Base-by-base conservation (phyloP, 2,329 filamentous ascomycete species). In the Rutstroemia sydowiana region DNA sequence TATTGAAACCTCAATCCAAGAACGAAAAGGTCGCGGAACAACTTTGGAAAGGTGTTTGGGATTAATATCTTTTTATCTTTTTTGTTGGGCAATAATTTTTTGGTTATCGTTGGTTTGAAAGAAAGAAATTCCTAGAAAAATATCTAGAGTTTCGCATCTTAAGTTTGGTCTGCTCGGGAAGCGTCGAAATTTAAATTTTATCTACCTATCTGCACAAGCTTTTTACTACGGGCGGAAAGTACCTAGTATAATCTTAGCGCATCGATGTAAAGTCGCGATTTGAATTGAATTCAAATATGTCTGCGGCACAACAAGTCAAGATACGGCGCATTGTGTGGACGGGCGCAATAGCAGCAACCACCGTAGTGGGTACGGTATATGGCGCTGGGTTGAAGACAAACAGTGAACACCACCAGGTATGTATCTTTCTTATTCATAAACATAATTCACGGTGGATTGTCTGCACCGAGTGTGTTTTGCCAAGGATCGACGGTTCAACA, bases 371-470 rank as follows among this genome's bases (percentile, higher is more conserved):
- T 47, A 73, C 78, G 5, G 71, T 77, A 55, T 83, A 81, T 59
- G 81, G 81, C 21, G 81, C 81, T 18, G 73, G 74, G 6, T 57
- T 84, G 54, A 82, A 82, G 63, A 75, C 71, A 3, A 66, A 73
- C 30, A 69, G 73, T 56, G 75, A 82, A 45, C 65, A 69, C 34
- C 70, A 71, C 50, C 65, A 79, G 70, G 79, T 82, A 67, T 40
- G 65, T n/a, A 2, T n/a, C 7, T 5, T 23, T 45, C 41, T 44
- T 51, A 40, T 45, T 32, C 10, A n/a, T n/a, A n/a, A n/a, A n/a
- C n/a, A n/a, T n/a, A n/a, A n/a, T n/a, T n/a, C n/a, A n/a, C n/a
- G n/a, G n/a, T n/a, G n/a, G n/a, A n/a, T n/a, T n/a, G n/a, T n/a
- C n/a, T n/a, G n/a, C n/a, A n/a, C n/a, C n/a, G n/a, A n/a, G n/a